These are phyloP conservation scores for Hymenoscyphus linearis DNA, from an alignment of 2,329 filamentous ascomycete species.

Conservation along the genomic window DNA sequence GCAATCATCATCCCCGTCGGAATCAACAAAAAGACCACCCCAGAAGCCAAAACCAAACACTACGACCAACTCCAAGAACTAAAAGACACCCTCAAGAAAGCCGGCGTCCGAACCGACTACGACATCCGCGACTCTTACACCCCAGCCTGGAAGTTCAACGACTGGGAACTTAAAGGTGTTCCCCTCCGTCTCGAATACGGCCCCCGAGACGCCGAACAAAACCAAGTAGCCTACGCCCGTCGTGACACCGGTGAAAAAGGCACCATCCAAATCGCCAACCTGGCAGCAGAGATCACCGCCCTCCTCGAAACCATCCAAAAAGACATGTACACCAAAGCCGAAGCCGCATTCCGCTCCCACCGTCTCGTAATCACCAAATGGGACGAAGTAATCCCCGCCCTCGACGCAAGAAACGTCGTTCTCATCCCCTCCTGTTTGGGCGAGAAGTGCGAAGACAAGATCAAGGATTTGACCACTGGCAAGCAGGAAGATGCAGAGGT, in stretches of 20 bases:
- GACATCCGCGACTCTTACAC: conserved; percentile 88
- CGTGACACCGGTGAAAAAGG: conserved; percentile 84
- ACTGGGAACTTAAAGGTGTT: conserved; percentile 96
- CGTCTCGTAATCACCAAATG: conserved; percentile 77
- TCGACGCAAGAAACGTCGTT: conserved; percentile 89
- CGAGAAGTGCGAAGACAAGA: conserved; percentile 80
- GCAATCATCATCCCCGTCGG: conserved; percentile 87
- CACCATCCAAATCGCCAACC: conserved; percentile 68
- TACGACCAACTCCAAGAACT: conserved; percentile 71
- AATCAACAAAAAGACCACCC: conserved; percentile 78
- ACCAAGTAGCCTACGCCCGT: conserved; percentile 78
- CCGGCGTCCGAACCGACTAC: conserved; percentile 70
- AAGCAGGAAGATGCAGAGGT: conserved; percentile 52
- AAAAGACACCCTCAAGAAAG: conserved; percentile 61
- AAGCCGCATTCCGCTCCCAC: conserved; percentile 73
- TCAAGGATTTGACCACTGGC: conserved; percentile 86
- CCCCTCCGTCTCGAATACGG: conserved; percentile 93
- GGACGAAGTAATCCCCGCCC: conserved; percentile 83
- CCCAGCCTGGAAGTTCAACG: conserved; percentile 97
- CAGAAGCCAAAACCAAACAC: conserved; percentile 73
- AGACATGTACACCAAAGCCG: conserved; percentile 71
- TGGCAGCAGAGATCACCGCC: conserved; percentile 67
- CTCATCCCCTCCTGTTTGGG: conserved; percentile 86
- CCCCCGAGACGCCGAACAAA: conserved; percentile 84
- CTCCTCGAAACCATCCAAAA: conserved; percentile 86